phyloP scores from a whole-genome alignment of 2,329 filamentous ascomycete species.

The Sporothrix humicola region DNA sequence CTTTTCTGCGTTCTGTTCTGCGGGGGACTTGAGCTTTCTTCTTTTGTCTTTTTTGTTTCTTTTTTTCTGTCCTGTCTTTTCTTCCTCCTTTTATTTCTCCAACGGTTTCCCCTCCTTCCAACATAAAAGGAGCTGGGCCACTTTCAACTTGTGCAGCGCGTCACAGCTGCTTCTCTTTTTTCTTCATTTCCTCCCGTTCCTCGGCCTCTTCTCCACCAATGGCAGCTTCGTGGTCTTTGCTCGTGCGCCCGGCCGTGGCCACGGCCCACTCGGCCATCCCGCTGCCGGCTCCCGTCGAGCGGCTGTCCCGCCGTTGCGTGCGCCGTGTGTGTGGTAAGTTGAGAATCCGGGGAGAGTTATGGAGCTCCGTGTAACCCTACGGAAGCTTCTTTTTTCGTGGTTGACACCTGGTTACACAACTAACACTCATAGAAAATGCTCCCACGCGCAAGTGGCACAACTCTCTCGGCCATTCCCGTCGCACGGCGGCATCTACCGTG shows the following conservation, averaged over 20 bases:
- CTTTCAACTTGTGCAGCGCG: not conserved
- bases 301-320: slow-evolving; percentile 34
- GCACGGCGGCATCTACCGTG: not conserved
- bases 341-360: too few species aligned
- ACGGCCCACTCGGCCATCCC: slow-evolving; percentile 35
- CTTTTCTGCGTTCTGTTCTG: too few species aligned
- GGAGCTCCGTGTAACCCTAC: too few species aligned
- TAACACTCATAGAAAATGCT: slow-evolving; percentile 3
- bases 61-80: not conserved
- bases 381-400: too few species aligned
- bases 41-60: not conserved
- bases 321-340: slow-evolving; percentile 37
- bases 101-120: not conserved
- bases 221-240: slow-evolving; percentile 38
- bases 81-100: not conserved
- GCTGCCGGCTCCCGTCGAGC: slow-evolving; percentile 35
- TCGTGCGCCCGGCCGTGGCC: slow-evolving; percentile 39
- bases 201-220: slow-evolving; percentile 23
- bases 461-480: slow-evolving; percentile 42
- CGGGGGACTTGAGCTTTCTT: not conserved
- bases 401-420: not conserved
- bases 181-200: not conserved
- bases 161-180: slow-evolving; percentile 5
- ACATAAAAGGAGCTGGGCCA: slow-evolving; percentile 12
- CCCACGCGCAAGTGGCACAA: slow-evolving; percentile 48